Evolutionary conservation across 768 basidiomycete genomes (phyloP), one percentile per base, ranked within the genome.

Genomic region (Grammothele lineata): DNA sequence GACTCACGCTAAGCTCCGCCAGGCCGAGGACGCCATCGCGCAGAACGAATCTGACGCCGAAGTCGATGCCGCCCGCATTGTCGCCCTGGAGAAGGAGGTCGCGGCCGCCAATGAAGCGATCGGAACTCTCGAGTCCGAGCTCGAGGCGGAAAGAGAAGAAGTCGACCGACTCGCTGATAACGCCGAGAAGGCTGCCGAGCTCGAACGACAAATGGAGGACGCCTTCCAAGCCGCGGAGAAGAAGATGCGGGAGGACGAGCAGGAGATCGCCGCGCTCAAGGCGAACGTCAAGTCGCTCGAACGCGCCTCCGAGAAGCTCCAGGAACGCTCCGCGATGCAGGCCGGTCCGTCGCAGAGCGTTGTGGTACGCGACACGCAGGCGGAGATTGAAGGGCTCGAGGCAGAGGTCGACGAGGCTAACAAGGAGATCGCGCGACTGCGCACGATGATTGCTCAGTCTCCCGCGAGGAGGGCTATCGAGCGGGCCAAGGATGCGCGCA

Each of bases 401-500:
- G 70, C 71, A 2, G 89, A 92, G 56, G 75, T 93, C 35, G 86
- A 89, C 47, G 74, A 78, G 1, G 89, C 91, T 0, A 73, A 89
- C 59, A 78, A 68, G 58, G 87, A 92, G 62, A 84, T 90, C 48
- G 84, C 82, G 0, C 75, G 78, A 32, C 67, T 93, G 35, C 77
- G 74, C n/a, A 73, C 78, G 0, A 59, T 86, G 25, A 69, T 92
- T 36, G 75, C 74, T 24, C 84, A 87, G 52, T 88, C 83, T 17
- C 87, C 85, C 14, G 83, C 81, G 44, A 76, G 83, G 11, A 85
- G 83, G 57, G 87, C 90, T 0, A 78, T 92, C 47, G 85, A 87
- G 19, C 80, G 78, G 51, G 85, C 84, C 15, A 85, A 83, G 56
- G 87, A 92, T 37, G 68, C 78, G 23, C 82, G 79, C 62, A 83